These are phyloP conservation scores for Aspergillus sp. DNA, from an alignment of 2,329 filamentous ascomycete species.

Conservation along the genomic window DNA sequence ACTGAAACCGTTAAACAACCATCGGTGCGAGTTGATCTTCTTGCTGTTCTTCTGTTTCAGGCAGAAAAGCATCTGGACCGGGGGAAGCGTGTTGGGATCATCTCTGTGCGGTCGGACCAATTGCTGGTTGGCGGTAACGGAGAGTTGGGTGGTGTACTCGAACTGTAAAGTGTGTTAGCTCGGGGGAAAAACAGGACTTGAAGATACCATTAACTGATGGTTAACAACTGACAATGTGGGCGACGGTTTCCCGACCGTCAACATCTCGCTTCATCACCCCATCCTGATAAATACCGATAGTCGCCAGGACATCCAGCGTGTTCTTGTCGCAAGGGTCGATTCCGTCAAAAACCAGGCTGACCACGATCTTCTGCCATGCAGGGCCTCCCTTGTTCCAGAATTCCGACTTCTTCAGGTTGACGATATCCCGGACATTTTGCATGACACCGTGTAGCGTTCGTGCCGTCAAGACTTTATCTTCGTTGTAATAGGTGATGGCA, in stretches of 20 bases:
- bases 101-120: conserved; percentile 85
- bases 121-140: conserved; percentile 89
- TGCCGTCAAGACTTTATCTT: conserved; percentile 88
- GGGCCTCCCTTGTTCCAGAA: conserved; percentile 99
- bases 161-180: conserved; percentile 44
- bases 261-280: conserved; percentile 97
- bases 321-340: conserved; percentile 96
- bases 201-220: neutral
- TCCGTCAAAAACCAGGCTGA: conserved; percentile 91
- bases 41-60: conserved; percentile 97
- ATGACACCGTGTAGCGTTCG: conserved; percentile 94
- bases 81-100: conserved; percentile 72
- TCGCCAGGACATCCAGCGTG: conserved; percentile 83
- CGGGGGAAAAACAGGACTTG: neutral
- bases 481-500: conserved; percentile 98
- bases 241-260: conserved; percentile 87
- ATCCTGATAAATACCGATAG: conserved; percentile 94
- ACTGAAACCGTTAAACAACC: conserved; percentile 95
- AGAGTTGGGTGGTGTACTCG: conserved; percentile 94
- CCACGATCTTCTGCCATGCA: conserved; percentile 97
- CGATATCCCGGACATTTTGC: conserved; percentile 97
- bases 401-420: conserved; percentile 94
- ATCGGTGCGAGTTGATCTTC: conserved; percentile 98
- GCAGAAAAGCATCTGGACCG: conserved; percentile 98
- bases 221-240: conserved; percentile 60